These are phyloP conservation scores for Aspergillus costaricaensis DNA, from an alignment of 2,329 filamentous ascomycete species.

Conservation along the genomic window DNA sequence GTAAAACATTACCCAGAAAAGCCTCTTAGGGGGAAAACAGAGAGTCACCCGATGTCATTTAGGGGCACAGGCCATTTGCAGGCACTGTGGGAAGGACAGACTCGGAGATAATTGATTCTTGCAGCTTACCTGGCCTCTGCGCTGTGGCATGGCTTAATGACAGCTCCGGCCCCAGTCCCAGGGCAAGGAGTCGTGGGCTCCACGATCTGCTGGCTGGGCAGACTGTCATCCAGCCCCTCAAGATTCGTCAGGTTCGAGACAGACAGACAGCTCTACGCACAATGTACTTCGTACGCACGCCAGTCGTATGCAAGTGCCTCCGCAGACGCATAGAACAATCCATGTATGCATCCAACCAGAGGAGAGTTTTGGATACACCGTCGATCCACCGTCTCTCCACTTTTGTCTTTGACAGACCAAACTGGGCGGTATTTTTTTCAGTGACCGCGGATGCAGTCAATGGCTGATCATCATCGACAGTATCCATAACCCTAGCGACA, in stretches of 20 bases:
- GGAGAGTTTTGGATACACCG: constrained; percentile 21
- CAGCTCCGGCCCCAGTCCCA: constrained; percentile 10
- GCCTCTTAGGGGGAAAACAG: background rate
- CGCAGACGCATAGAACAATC: constrained; percentile 6
- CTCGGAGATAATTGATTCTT: constrained; percentile 5
- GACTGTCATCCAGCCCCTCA: background rate
- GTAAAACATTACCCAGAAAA: background rate
- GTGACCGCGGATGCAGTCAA: constrained; percentile 7
- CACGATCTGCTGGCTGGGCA: constrained; percentile 14
- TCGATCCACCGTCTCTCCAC: constrained; percentile 15
- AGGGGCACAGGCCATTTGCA: background rate
- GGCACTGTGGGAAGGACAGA: background rate
- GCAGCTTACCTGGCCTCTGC: constrained; percentile 7
- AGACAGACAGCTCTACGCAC: background rate
- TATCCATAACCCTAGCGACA: constrained; percentile 4
- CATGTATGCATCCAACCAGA: constrained; percentile 10
- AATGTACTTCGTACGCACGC: background rate
- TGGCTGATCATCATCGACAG: constrained; percentile 17
- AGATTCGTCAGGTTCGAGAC: background rate
- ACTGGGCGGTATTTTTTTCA: constrained; percentile 7
- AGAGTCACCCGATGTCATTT: background rate
- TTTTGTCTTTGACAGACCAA: constrained; percentile 9
- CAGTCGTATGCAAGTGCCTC: constrained; percentile 6
- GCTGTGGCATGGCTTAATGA: constrained; percentile 8
- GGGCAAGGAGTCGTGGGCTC: constrained; percentile 1